Percentiles rank a stretch among this genome's conserved stretches.
These are phyloP conservation scores for Solanum lycopersicoides DNA, from an alignment of 257 asterid species.

Conservation along the genomic window DNA sequence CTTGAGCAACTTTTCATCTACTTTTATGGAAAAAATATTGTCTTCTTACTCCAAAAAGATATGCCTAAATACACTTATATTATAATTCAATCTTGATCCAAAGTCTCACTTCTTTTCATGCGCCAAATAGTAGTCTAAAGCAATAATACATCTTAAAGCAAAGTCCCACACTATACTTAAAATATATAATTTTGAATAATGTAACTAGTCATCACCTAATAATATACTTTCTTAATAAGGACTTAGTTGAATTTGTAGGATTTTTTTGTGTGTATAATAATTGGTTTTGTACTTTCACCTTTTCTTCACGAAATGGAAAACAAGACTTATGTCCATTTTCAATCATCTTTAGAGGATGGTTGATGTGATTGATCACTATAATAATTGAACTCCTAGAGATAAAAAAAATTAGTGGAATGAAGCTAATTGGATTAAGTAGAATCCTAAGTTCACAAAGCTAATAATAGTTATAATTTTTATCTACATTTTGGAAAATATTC, in stretches of 20 bases:
- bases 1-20: background rate
- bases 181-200: background rate
- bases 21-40: background rate
- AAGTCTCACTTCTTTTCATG: conserved; percentile 1
- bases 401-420: background rate
- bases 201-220: background rate
- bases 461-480: background rate
- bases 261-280: background rate
- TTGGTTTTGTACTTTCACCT: background rate
- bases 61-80: background rate
- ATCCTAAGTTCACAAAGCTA: background rate
- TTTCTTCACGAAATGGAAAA: background rate
- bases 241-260: background rate
- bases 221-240: background rate
- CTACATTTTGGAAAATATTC: background rate
- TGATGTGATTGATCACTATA: background rate
- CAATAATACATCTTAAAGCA: background rate
- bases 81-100: background rate
- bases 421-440: background rate
- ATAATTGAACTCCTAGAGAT: background rate
- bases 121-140: background rate
- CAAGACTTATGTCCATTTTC: background rate
- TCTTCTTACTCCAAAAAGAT: background rate
- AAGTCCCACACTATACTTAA: background rate
- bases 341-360: background rate